A percentile compares a stretch with the other conserved stretches of the same genome.
Evolutionary conservation across 805 yeast genomes (phyloP).

Genomic region (Pichia eremophila): DNA sequence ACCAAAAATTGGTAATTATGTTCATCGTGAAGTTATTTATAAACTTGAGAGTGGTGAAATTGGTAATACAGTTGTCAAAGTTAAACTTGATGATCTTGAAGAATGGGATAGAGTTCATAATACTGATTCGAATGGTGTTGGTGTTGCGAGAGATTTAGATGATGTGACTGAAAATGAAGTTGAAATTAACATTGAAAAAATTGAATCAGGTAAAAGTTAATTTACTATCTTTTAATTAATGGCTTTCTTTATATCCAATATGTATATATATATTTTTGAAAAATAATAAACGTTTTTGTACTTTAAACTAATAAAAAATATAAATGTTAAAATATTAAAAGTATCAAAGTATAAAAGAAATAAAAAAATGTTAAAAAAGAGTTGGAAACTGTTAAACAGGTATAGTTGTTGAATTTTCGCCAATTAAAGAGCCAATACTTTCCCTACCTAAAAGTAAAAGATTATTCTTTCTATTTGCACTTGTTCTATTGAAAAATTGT

Average conservation of each 20-base stretch:
- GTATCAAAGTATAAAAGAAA: too few relatives aligned
- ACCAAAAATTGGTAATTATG: conserved; percentile 27
- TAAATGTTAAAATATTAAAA: too few relatives aligned
- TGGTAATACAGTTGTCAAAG: conserved; percentile 33
- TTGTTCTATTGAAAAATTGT: conserved; percentile 33
- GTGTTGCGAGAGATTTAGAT: not conserved
- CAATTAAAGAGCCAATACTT: conserved; percentile 14
- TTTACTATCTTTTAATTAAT: too few relatives aligned
- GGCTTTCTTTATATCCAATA: too few relatives aligned
- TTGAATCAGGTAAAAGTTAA: not conserved
- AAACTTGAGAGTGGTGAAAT: conserved; percentile 29
- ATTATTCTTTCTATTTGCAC: conserved; percentile 14
- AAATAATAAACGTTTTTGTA: too few relatives aligned
- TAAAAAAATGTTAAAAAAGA: too few relatives aligned
- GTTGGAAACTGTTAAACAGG: not conserved
- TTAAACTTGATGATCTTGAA: conserved; percentile 23
- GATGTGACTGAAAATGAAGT: too few relatives aligned
- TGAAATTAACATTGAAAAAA: not conserved
- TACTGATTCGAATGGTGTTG: conserved; percentile 8
- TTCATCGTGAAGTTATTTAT: conserved; percentile 25
- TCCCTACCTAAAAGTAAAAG: conserved; percentile 14
- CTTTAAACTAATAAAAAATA: too few relatives aligned
- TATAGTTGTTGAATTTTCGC: not conserved
- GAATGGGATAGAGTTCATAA: conserved; percentile 25
- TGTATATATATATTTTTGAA: too few relatives aligned